Evolutionary conservation across 805 yeast species (phyloP).

Genomic region (Pichia californica): DNA sequence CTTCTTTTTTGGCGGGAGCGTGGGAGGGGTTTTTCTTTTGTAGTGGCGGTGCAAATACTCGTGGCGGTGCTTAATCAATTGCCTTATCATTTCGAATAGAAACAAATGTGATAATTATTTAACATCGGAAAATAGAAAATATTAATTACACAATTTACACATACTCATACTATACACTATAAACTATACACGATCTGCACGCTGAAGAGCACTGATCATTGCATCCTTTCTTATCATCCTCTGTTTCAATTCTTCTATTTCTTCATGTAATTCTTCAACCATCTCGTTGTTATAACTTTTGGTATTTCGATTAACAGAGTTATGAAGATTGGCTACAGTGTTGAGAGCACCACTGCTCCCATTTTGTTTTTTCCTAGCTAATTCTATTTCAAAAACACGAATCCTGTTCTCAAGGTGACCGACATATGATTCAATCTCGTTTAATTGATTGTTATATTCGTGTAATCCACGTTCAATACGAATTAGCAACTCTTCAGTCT

Average conservation of each 20-base stretch:
- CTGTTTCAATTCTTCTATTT: conserved; percentile 57
- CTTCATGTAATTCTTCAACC: conserved; percentile 48
- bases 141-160: no score
- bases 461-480: background rate
- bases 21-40: no score
- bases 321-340: background rate
- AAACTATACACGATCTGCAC: conserved; percentile 3
- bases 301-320: background rate
- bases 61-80: no score
- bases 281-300: background rate
- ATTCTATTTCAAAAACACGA: conserved; percentile 10
- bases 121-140: no score
- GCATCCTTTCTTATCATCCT: conserved; percentile 67
- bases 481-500: background rate
- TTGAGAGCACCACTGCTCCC: background rate
- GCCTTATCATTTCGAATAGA: no score
- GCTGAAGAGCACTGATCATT: conserved; percentile 58
- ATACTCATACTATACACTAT: no score
- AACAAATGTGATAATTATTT: no score
- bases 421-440: conserved; percentile 11
- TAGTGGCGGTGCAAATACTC: no score
- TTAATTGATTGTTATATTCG: conserved; percentile 4
- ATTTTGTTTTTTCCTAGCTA: conserved; percentile 3
- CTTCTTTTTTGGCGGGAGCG: no score
- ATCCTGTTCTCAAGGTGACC: conserved; percentile 12